phyloP scores from a whole-genome alignment of 2,329 filamentous ascomycete genomes.

The Pseudogymnoascus pannorum region DNA sequence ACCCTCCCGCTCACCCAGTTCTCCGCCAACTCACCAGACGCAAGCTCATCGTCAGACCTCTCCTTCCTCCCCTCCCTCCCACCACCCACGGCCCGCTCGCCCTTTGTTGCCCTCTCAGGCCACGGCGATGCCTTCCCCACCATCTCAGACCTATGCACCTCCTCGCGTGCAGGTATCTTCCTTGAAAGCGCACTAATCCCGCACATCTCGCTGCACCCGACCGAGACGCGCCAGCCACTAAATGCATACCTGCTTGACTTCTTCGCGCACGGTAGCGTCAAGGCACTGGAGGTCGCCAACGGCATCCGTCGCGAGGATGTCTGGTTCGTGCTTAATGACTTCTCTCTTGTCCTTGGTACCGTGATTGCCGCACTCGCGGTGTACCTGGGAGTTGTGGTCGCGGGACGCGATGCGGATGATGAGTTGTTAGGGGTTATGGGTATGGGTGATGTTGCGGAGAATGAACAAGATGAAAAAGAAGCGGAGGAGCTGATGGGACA shows the following conservation, averaged over 20 bases:
- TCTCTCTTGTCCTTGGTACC: slow-evolving; percentile 58
- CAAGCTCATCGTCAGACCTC: slow-evolving; percentile 11
- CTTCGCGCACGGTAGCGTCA: slow-evolving; percentile 62
- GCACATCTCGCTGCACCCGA: slow-evolving; percentile 53
- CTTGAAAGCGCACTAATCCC: slow-evolving; percentile 69
- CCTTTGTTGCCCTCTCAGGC: slow-evolving; percentile 66
- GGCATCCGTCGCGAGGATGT: slow-evolving; percentile 58
- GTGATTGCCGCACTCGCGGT: slow-evolving; percentile 59
- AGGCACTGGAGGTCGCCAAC: slow-evolving; percentile 56
- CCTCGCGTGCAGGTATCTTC: slow-evolving; percentile 61
- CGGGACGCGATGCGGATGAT: slow-evolving; percentile 40
- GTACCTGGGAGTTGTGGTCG: slow-evolving; percentile 46
- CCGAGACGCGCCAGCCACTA: slow-evolving; percentile 44
- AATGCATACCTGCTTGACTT: slow-evolving; percentile 71
- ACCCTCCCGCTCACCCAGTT: slow-evolving; percentile 25
- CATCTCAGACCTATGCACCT: slow-evolving; percentile 60
- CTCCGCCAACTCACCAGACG: slow-evolving; percentile 13
- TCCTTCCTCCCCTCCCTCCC: slow-evolving; percentile 28
- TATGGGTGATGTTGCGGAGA: slow-evolving; percentile 42
- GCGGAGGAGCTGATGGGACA: slow-evolving; percentile 22
- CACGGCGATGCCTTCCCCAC: slow-evolving; percentile 55
- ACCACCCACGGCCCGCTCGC: slow-evolving; percentile 48
- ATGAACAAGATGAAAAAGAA: slow-evolving; percentile 28
- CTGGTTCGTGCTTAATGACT: slow-evolving; percentile 67
- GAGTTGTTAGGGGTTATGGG: slow-evolving; percentile 37